These are phyloP conservation scores for Bullera alba DNA, from an alignment of 768 basidiomycete species.

Conservation along the genomic window DNA sequence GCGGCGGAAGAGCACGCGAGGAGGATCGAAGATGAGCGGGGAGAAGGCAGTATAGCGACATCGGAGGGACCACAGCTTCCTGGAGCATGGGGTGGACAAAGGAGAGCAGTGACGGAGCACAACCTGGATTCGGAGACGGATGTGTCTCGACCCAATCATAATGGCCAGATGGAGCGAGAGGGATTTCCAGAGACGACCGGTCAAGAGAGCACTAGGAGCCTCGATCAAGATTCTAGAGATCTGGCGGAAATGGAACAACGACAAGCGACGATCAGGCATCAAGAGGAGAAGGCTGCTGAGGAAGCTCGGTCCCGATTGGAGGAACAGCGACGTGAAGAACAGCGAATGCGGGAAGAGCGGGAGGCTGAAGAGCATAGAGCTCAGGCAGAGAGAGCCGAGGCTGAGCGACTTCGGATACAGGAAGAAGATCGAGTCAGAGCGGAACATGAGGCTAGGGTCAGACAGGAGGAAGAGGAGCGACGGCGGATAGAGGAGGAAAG, in stretches of 20 bases:
- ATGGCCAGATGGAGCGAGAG: too few relatives aligned
- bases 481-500: conserved; percentile 10
- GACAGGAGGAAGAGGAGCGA: conserved; percentile 7
- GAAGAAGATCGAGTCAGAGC: conserved; percentile 1
- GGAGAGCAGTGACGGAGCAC: too few relatives aligned
- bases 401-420: background rate
- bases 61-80: too few relatives aligned
- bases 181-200: conserved; percentile 8
- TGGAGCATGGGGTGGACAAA: too few relatives aligned
- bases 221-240: background rate
- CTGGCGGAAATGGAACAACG: too few relatives aligned
- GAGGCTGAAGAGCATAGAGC: background rate
- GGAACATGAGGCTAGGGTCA: background rate
- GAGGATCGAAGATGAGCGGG: conserved; percentile 1
- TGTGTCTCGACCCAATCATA: too few relatives aligned
- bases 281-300: conserved; percentile 3
- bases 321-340: conserved; percentile 1
- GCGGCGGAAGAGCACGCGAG: conserved; percentile 3
- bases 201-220: conserved; percentile 4
- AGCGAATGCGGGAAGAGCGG: background rate
- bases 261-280: too few relatives aligned
- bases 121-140: too few relatives aligned
- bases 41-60: background rate
- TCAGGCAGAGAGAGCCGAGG: background rate
- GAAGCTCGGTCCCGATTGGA: conserved; percentile 4